Conservation (phyloP, 2,329 filamentous ascomycete species). For the Immersiporthe knoxdaviesiana region DNA sequence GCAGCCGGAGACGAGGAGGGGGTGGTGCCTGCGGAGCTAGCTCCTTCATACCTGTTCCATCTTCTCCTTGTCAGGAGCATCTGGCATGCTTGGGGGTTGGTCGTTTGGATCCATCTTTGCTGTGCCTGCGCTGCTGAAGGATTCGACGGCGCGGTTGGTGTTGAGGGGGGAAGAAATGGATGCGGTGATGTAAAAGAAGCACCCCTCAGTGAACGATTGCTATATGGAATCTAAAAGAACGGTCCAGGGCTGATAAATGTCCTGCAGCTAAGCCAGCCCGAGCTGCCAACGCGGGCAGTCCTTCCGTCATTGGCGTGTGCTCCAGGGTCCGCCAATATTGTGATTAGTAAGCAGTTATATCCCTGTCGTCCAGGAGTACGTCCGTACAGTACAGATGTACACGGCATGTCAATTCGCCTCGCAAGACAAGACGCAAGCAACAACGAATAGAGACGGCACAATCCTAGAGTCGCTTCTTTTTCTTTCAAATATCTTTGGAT, state of each 20-base stretch:
- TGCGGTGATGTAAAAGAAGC: background rate
- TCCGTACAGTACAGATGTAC: background rate
- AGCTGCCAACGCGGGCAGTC: slow-evolving; percentile 2
- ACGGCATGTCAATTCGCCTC: background rate
- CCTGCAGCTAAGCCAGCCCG: slow-evolving; percentile 2
- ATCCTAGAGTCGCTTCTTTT: background rate
- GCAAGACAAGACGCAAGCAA: background rate
- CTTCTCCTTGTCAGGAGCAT: slow-evolving; percentile 61
- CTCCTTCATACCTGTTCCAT: slow-evolving; percentile 58
- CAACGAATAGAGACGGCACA: background rate
- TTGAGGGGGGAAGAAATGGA: background rate
- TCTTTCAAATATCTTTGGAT: background rate
- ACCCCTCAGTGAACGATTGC: slow-evolving; percentile 16
- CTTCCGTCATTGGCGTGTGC: slow-evolving; percentile 16
- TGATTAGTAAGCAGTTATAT: background rate
- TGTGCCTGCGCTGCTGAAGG: background rate
- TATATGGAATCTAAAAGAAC: background rate
- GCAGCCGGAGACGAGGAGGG: background rate
- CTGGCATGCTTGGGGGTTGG: slow-evolving; percentile 45
- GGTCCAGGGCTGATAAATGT: slow-evolving; percentile 28
- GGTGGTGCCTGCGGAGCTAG: slow-evolving; percentile 23
- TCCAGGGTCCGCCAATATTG: no score
- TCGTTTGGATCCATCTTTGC: slow-evolving; percentile 55
- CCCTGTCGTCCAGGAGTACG: background rate
- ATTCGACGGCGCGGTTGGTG: background rate